A percentile compares a stretch with the other conserved stretches of the same genome.
Evolutionary conservation across 768 basidiomycete genomes (phyloP).

Genomic region (Mycena chlorophos): DNA sequence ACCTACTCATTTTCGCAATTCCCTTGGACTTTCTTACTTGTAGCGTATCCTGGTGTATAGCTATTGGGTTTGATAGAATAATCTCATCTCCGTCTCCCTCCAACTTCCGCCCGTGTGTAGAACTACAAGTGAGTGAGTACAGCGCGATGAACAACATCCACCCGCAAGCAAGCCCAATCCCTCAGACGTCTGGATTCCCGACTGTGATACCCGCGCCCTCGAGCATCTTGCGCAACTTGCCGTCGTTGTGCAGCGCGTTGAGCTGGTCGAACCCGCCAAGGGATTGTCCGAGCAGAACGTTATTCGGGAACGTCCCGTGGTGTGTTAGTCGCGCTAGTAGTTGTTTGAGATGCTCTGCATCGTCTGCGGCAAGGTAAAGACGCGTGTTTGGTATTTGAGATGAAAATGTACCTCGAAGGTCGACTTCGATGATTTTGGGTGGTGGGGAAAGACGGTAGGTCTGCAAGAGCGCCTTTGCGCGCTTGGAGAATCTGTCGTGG

Average conservation of each 20-base stretch:
- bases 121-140: too few species aligned
- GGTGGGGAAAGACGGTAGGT: constrained; percentile 60
- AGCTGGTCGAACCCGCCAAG: constrained; percentile 70
- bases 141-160: too few species aligned
- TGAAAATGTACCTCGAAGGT: constrained; percentile 62
- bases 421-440: constrained; percentile 74
- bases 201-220: constrained; percentile 44
- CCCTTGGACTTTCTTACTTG: neutral
- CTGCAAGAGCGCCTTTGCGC: constrained; percentile 63
- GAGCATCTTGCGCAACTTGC: constrained; percentile 44
- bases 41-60: neutral
- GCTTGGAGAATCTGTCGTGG: constrained; percentile 52
- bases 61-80: neutral
- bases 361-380: constrained; percentile 44
- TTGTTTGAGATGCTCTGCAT: constrained; percentile 61
- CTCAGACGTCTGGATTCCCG: neutral
- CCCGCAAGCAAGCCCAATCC: too few species aligned
- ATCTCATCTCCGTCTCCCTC: too few species aligned
- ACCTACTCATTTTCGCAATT: neutral
- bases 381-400: neutral
- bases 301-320: constrained; percentile 74
- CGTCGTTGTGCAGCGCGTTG: constrained; percentile 49
- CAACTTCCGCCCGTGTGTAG: too few species aligned
- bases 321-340: constrained; percentile 66
- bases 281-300: constrained; percentile 61